A percentile compares a stretch with the other conserved stretches of the same genome.
Evolutionary conservation across 345 rosid species (phyloP).

Genomic region (Acer negundo): DNA sequence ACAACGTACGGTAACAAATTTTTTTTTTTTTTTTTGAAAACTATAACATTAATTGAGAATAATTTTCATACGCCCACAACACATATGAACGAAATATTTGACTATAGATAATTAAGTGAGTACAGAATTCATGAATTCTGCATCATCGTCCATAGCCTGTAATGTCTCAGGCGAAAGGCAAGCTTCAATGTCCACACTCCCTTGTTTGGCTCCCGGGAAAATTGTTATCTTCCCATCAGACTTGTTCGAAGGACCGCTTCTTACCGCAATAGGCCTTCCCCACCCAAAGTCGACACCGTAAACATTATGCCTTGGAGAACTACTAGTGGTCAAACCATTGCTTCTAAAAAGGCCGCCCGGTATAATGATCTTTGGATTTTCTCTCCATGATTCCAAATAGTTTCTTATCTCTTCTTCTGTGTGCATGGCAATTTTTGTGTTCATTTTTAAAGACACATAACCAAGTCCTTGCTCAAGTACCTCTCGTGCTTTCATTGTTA

Average conservation of each 20-base stretch:
- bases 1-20: too few relatives aligned
- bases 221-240: constrained; percentile 28
- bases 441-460: constrained; percentile 26
- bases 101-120: too few relatives aligned
- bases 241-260: constrained; percentile 25
- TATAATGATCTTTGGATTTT: background rate
- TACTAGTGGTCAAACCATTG: background rate
- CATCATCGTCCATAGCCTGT: constrained; percentile 24
- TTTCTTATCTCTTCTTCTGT: constrained; percentile 17
- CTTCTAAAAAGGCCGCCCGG: background rate
- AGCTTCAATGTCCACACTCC: constrained; percentile 32
- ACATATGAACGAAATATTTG: too few relatives aligned
- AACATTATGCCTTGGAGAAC: constrained; percentile 50
- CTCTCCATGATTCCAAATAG: constrained; percentile 11
- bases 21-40: too few relatives aligned
- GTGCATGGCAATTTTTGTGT: constrained; percentile 16
- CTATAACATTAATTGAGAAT: too few relatives aligned
- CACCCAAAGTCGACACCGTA: constrained; percentile 47
- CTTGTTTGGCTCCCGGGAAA: constrained; percentile 27
- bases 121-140: constrained; percentile 28
- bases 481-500: constrained; percentile 22
- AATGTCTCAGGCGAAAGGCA: constrained; percentile 23
- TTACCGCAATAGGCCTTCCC: constrained; percentile 37
- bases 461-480: constrained; percentile 25
- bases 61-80: too few relatives aligned